Evolutionary conservation across 257 asterid species (phyloP), one percentile per base, ranked within the genome.

Genomic region (Euphrasia confusa): DNA sequence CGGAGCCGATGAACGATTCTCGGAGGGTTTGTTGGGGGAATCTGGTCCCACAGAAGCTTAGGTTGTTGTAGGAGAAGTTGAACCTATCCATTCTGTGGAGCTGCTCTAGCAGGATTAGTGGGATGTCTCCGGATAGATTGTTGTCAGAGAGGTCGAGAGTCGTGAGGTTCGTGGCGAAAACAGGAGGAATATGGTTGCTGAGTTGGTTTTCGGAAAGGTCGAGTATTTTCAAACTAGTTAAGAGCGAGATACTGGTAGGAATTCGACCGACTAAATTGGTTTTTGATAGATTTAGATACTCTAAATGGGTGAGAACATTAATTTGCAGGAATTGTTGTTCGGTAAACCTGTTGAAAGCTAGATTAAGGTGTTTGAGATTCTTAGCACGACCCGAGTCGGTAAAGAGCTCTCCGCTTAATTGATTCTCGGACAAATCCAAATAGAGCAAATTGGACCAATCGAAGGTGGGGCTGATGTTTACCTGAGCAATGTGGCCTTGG

Each of bases 11-110:
- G 53, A 92, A 89, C 13, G 96, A 67, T 0, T 80, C 66, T 45
- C 64, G 72, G 63, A 81, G 74, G 58, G 77, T 77, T 69, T 76
- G 58, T 0, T 62, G 56, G 62, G 95, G 60, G 32, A 89, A 71
- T 3, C 68, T 72, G 1, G 94, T 67, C 11, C 76, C 79, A 55
- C 99, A 92, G 60, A 80, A 74, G 40, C 95, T 86, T 1, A 92
- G 78, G 75, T 89, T 89, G 83, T 92, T 92, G 47, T 84, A 92
- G 17, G 99, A 92, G 75, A 92, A 89, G 54, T 92, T 84, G 74
- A 83, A 92, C 67, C 74, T 76, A 45, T 80, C 82, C 91, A 92
- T 80, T 67, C 61, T 55, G 27, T 70, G 80, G 62, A 92, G 95
- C 63, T 79, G 69, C 58, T 73, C 71, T 12, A 89, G 30, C 40